Evolutionary conservation across 2,329 filamentous ascomycete species (phyloP).

Genomic region (Leptographium procerum): DNA sequence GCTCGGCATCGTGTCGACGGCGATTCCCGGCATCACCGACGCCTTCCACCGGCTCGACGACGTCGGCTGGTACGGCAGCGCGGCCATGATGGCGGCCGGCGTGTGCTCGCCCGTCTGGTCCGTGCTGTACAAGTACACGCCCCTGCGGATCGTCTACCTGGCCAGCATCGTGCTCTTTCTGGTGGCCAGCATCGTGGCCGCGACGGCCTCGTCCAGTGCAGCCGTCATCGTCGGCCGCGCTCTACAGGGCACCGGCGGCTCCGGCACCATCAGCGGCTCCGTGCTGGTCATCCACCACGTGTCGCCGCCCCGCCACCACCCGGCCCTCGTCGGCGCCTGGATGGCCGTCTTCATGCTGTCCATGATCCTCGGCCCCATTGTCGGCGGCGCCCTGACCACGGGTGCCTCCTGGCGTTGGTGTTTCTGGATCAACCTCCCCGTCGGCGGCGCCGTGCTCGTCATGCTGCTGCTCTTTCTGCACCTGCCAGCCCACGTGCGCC

Average conservation of each 20-base stretch:
- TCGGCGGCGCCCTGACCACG: constrained; percentile 13
- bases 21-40: constrained; percentile 7
- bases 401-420: constrained; percentile 16
- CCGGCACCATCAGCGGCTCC: constrained; percentile 15
- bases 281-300: constrained; percentile 21
- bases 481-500: not conserved
- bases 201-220: constrained; percentile 9
- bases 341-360: constrained; percentile 25
- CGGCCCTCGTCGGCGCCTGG: constrained; percentile 23
- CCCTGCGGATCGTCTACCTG: constrained; percentile 22
- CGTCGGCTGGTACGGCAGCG: constrained; percentile 6
- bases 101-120: constrained; percentile 21
- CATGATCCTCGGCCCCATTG: constrained; percentile 13
- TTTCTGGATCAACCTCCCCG: constrained; percentile 12
- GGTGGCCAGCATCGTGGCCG: constrained; percentile 23
- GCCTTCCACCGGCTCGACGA: constrained; percentile 5
- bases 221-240: constrained; percentile 17
- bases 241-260: constrained; percentile 13
- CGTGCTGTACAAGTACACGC: constrained; percentile 22
- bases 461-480: constrained; percentile 6
- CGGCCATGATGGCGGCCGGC: constrained; percentile 3
- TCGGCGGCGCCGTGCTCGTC: constrained; percentile 14
- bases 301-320: constrained; percentile 26
- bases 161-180: constrained; percentile 23
- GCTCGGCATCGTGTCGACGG: constrained; percentile 21